These are phyloP conservation scores for Lepiota brunneoincarnata DNA, from an alignment of 768 basidiomycete species.

Conservation along the genomic window DNA sequence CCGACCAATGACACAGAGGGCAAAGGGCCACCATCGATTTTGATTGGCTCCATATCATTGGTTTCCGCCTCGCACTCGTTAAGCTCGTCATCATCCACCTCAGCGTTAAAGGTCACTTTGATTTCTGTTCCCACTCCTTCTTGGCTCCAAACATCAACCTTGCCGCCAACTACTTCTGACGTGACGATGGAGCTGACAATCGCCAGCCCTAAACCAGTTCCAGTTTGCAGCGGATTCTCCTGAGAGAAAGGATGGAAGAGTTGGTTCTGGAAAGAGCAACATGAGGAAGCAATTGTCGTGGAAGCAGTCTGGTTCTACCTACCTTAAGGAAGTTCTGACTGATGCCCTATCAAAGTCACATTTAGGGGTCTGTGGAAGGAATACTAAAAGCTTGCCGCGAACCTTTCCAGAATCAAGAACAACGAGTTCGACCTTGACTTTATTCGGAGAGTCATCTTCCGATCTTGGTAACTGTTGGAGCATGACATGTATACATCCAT, in stretches of 20 bases:
- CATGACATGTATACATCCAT: slow-evolving; percentile 85
- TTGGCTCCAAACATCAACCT: slow-evolving; percentile 91
- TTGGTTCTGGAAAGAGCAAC: slow-evolving; percentile 59
- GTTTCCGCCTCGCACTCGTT: slow-evolving; percentile 15
- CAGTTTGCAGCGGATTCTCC: slow-evolving; percentile 91
- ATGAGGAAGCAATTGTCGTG: background rate
- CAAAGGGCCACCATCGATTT: slow-evolving; percentile 36
- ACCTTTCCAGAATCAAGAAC: slow-evolving; percentile 92
- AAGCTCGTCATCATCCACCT: slow-evolving; percentile 44
- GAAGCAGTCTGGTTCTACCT: slow-evolving; percentile 2
- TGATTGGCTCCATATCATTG: slow-evolving; percentile 44
- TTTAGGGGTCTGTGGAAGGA: background rate
- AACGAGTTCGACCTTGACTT: slow-evolving; percentile 75
- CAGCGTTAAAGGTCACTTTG: slow-evolving; percentile 79
- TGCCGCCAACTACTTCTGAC: slow-evolving; percentile 83
- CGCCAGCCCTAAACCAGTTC: slow-evolving; percentile 91
- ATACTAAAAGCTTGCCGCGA: slow-evolving; percentile 3
- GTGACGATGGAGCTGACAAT: slow-evolving; percentile 93
- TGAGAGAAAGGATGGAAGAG: slow-evolving; percentile 97
- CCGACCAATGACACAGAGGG: slow-evolving; percentile 68
- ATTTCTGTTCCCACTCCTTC: slow-evolving; percentile 92
- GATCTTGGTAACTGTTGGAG: slow-evolving; percentile 68
- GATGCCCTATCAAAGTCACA: slow-evolving; percentile 56
- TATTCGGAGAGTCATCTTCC: slow-evolving; percentile 51
- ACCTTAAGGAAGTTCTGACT: slow-evolving; percentile 91